Base-by-base conservation (phyloP, 2,329 filamentous ascomycete genomes). In the Trichoderma lentiforme region DNA sequence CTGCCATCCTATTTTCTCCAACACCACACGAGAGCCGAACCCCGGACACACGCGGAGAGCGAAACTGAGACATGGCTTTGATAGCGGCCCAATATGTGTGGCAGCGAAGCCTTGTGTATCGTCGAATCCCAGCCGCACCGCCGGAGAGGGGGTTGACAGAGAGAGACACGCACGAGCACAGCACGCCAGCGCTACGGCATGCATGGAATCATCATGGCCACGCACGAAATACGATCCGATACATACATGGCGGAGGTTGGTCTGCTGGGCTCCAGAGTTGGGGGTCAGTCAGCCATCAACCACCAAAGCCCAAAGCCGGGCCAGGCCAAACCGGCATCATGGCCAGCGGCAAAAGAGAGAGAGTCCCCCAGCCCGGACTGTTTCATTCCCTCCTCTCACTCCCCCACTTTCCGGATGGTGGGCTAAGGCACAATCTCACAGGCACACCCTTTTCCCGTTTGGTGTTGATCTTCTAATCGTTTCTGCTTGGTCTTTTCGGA, bases 141-240 rank as follows among this genome's bases (percentile, higher is more conserved):
- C 24, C 18, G 63, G 53, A 24, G 34, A 15, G 36, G 34, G 24
- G 32, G 53, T 53, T 53, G 47, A 4, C 14, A 18, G 34, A 47
- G 24, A 43, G 39, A n/a, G 15, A 21, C 39, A 9, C 36, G 24
- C 57, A 34, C 36, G 51, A 60, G 66, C 51, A 34, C 66, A 60
- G 66, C 51, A 36, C 66, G 51, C 30, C 66, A 58, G 32, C 65
- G 53, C 65, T 68, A 60, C 65, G 65, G 26, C 53, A 70, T 70
- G 66, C 66, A 70, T 62, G 66, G 39, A 62, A 62, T 61, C 66
- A 69, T 58, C 64, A 67, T 57, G 64, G 28, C 51, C 51, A 67
- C 64, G 21, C 51, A 58, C 64, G 21, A 34, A 66, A 66, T 43
- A 30, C 64, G 32, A 58, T 58, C 51, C 26, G 67, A 70, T 70